Evolutionary conservation across 2,329 filamentous ascomycete species (phyloP).

Genomic region (Epichloe hybrida): DNA sequence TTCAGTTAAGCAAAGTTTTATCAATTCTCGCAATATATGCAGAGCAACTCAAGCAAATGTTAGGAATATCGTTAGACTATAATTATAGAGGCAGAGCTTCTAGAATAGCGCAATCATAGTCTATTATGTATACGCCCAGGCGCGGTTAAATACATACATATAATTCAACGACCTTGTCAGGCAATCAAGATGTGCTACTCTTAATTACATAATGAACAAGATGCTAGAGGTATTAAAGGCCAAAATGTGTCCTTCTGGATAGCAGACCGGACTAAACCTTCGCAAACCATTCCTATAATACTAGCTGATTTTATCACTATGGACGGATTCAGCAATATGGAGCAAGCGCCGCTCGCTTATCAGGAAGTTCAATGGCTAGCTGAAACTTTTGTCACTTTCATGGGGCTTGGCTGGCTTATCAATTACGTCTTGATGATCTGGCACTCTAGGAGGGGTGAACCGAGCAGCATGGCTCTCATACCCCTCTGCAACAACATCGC

Average conservation of each 20-base stretch:
- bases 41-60: neutral
- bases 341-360: slow-evolving; percentile 5
- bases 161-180: neutral
- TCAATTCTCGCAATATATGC: neutral
- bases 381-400: slow-evolving; percentile 4
- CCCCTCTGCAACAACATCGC: slow-evolving; percentile 9
- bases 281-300: neutral
- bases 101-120: neutral
- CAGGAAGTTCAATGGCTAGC: slow-evolving; percentile 7
- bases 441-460: slow-evolving; percentile 4
- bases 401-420: slow-evolving; percentile 8
- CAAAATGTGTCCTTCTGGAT: neutral
- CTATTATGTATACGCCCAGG: neutral
- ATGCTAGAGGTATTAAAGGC: neutral
- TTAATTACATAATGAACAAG: neutral
- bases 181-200: neutral
- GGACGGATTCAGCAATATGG: slow-evolving; percentile 6
- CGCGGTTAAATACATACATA: neutral
- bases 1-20: neutral
- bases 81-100: neutral
- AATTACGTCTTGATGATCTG: slow-evolving; percentile 8
- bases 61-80: too few species aligned
- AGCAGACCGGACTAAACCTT: neutral
- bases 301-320: neutral
- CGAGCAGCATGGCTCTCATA: slow-evolving; percentile 8